A percentile compares a stretch with the other conserved stretches of the same genome.
Evolutionary conservation across 768 basidiomycete genomes (phyloP).

Genomic region (Tylopilus sp.): DNA sequence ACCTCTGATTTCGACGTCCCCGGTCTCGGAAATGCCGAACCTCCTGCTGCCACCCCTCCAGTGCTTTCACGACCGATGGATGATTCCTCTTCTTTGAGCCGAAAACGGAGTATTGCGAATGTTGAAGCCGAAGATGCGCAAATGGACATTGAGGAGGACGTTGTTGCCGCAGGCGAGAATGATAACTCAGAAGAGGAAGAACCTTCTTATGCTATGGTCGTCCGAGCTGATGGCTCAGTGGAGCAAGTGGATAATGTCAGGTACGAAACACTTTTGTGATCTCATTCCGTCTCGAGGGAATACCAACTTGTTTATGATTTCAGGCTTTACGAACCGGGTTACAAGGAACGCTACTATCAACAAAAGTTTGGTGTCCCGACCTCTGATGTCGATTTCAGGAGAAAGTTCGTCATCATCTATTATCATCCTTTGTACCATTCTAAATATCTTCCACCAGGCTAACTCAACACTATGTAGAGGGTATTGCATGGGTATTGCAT

Average conservation of each 20-base stretch:
- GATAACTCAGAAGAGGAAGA: constrained; percentile 50
- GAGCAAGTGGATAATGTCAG: constrained; percentile 92
- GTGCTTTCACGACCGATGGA: constrained; percentile 14
- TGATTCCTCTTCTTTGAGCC: constrained; percentile 27
- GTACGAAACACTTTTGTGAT: constrained; percentile 44
- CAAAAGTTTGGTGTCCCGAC: constrained; percentile 84
- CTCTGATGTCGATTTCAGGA: constrained; percentile 68
- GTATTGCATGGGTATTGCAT: constrained; percentile 90
- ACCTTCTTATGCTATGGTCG: constrained; percentile 58
- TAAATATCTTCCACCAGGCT: constrained; percentile 45
- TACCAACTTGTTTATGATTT: constrained; percentile 2
- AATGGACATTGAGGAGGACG: constrained; percentile 25
- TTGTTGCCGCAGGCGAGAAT: constrained; percentile 30
- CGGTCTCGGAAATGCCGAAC: constrained; percentile 30
- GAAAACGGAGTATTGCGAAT: constrained; percentile 45
- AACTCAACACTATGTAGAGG: constrained; percentile 85
- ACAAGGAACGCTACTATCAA: constrained; percentile 90
- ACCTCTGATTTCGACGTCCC: constrained; percentile 34
- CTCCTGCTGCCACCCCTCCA: constrained; percentile 15
- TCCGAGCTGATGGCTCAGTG: constrained; percentile 89
- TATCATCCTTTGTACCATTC: not conserved
- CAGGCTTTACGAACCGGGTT: constrained; percentile 95
- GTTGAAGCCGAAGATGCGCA: constrained; percentile 41
- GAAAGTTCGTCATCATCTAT: constrained; percentile 49
- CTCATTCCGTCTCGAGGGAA: not conserved